Evolutionary conservation across 768 basidiomycete species (phyloP).

Genomic region (Mrakia gelida): DNA sequence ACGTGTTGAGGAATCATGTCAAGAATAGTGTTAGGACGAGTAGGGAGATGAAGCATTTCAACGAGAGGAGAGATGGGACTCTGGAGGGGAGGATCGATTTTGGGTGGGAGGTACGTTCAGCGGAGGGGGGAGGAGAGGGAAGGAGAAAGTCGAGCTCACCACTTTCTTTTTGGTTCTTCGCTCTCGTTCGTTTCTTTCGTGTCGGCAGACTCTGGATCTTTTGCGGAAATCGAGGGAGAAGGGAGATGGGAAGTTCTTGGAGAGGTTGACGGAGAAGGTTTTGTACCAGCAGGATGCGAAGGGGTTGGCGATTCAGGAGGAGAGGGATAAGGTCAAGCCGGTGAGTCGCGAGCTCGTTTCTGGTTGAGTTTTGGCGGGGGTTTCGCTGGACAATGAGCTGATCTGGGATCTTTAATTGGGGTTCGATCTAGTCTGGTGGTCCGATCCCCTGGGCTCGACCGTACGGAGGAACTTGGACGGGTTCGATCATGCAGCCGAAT

Average conservation of each 20-base stretch:
- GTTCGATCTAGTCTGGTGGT: background rate
- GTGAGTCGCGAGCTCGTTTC: background rate
- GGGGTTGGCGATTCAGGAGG: background rate
- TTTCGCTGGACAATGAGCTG: background rate
- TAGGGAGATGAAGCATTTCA: background rate
- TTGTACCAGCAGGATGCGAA: background rate
- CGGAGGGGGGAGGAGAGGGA: no score
- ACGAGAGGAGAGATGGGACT: background rate
- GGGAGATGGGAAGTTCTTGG: background rate
- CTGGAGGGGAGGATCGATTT: background rate
- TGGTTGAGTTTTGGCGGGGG: background rate
- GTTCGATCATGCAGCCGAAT: background rate
- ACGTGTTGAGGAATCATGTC: background rate
- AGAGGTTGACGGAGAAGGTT: background rate
- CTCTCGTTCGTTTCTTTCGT: no score
- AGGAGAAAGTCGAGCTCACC: no score
- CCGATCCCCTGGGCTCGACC: background rate
- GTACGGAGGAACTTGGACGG: background rate
- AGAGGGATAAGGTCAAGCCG: background rate
- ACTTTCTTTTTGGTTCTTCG: no score
- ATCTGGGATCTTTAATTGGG: fast-evolving
- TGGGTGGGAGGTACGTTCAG: background rate
- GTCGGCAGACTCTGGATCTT: no score
- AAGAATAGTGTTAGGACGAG: background rate
- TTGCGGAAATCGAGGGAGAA: no score